A percentile compares a stretch with the other conserved stretches of the same genome.
These are phyloP conservation scores for Yarrowia deformans DNA, from an alignment of 805 yeast species.

Conservation along the genomic window DNA sequence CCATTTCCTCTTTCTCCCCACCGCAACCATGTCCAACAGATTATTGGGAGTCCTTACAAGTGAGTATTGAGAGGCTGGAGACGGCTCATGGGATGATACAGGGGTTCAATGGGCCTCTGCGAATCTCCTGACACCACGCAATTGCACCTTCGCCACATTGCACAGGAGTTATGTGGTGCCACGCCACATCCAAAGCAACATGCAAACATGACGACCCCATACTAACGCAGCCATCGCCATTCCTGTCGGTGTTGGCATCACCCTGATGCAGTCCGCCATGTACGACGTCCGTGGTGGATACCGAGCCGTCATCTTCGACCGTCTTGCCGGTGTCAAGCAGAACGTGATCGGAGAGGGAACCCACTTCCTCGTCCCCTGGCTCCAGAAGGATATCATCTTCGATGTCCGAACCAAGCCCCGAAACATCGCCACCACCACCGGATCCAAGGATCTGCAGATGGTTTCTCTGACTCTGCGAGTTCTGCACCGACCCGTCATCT, in stretches of 20 bases:
- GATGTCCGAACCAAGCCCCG: constrained; percentile 96
- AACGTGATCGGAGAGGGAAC: constrained; percentile 96
- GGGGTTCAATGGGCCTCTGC: not conserved
- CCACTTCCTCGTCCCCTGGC: constrained; percentile 94
- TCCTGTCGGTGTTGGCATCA: constrained; percentile 55
- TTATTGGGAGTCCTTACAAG: constrained; percentile 37
- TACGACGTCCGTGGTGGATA: constrained; percentile 97
- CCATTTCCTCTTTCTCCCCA: constrained; percentile 35
- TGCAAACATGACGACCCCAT: not conserved
- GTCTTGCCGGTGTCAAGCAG: constrained; percentile 86
- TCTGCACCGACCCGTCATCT: constrained; percentile 90
- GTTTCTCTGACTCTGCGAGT: constrained; percentile 93
- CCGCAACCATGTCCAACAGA: constrained; percentile 39
- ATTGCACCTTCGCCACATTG: not conserved
- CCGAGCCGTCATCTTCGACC: constrained; percentile 93
- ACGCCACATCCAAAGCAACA: not conserved
- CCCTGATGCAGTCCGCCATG: constrained; percentile 73
- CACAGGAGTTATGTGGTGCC: not conserved
- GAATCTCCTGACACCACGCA: not conserved
- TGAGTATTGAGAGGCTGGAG: constrained; percentile 25
- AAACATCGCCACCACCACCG: constrained; percentile 91
- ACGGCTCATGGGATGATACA: not conserved
- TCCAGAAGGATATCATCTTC: constrained; percentile 86
- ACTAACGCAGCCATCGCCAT: constrained; percentile 46
- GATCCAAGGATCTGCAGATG: constrained; percentile 96